phyloP scores from a whole-genome alignment of 1,284 basidiomycete species.

The Somion occarium region DNA sequence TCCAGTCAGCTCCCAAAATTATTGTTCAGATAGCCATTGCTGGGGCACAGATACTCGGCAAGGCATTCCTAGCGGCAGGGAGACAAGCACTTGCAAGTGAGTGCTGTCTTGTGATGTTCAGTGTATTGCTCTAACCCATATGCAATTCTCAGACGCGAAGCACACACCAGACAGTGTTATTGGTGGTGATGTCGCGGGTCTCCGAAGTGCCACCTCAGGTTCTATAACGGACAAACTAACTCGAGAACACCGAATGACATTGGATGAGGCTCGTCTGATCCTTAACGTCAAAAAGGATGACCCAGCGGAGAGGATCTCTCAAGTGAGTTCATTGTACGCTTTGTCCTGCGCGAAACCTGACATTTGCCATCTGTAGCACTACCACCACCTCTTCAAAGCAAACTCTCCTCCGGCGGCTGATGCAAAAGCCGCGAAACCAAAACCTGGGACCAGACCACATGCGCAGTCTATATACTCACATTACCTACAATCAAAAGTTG shows the following conservation, averaged over 20 bases:
- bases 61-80: slow-evolving; percentile 88
- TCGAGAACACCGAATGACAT: slow-evolving; percentile 85
- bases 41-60: slow-evolving; percentile 84
- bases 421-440: slow-evolving; percentile 42
- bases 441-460: slow-evolving; percentile 37
- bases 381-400: slow-evolving; percentile 89
- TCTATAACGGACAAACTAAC: slow-evolving; percentile 75
- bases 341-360: slow-evolving; percentile 1
- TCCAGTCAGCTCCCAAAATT: slow-evolving; percentile 68
- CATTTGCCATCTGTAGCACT: slow-evolving; percentile 63
- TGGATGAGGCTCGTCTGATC: slow-evolving; percentile 95
- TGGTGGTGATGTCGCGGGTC: slow-evolving; percentile 63
- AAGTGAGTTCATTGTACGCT: slow-evolving; percentile 63
- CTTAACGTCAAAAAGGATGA: slow-evolving; percentile 86
- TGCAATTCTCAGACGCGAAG: slow-evolving; percentile 72
- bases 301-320: slow-evolving; percentile 62
- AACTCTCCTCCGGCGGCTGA: slow-evolving; percentile 71
- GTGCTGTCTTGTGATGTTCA: no score
- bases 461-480: slow-evolving; percentile 65
- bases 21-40: slow-evolving; percentile 82
- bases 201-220: slow-evolving; percentile 69
- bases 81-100: slow-evolving; percentile 90
- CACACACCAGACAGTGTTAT: slow-evolving; percentile 59
- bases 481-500: slow-evolving; percentile 96
- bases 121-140: no score